Conservation (phyloP, 352 stramenopile species). For the Pythium biforme region DNA sequence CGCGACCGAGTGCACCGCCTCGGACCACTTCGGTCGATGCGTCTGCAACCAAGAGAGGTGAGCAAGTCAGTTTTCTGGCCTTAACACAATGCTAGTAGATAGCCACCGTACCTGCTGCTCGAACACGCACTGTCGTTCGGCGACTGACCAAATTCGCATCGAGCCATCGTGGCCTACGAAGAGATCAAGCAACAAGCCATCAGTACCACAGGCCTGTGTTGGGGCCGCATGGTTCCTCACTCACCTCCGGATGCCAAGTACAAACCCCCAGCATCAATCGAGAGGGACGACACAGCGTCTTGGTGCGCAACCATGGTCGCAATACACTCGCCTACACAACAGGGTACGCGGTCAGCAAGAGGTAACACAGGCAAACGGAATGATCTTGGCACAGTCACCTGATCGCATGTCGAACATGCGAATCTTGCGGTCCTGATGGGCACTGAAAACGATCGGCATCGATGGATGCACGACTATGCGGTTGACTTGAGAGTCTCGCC, state of each 20-base stretch:
- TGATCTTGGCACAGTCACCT: constrained; percentile 26
- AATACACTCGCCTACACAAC: constrained; percentile 64
- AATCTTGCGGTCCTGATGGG: constrained; percentile 81
- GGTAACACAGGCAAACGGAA: neutral
- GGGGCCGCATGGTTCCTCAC: neutral
- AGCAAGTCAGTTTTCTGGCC: neutral
- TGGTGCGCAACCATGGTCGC: constrained; percentile 75
- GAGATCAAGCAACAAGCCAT: neutral
- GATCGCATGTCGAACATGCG: constrained; percentile 87
- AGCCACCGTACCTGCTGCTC: constrained; percentile 60
- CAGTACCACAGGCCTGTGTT: neutral
- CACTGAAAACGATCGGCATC: constrained; percentile 80
- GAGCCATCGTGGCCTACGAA: constrained; percentile 75
- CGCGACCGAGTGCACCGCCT: constrained; percentile 71
- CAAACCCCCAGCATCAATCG: constrained; percentile 71
- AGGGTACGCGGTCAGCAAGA: neutral
- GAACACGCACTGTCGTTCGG: constrained; percentile 83
- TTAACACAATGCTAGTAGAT: neutral
- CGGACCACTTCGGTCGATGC: constrained; percentile 78
- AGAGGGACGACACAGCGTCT: constrained; percentile 77
- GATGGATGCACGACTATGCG: constrained; percentile 61
- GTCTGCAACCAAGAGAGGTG: constrained; percentile 28
- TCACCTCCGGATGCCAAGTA: constrained; percentile 75
- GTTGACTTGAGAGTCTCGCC: constrained; percentile 76
- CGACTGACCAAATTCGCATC: constrained; percentile 79